Evolutionary conservation across 768 basidiomycete genomes (phyloP), one percentile per base, ranked within the genome.

Genomic region (Mycena albidolilacea): DNA sequence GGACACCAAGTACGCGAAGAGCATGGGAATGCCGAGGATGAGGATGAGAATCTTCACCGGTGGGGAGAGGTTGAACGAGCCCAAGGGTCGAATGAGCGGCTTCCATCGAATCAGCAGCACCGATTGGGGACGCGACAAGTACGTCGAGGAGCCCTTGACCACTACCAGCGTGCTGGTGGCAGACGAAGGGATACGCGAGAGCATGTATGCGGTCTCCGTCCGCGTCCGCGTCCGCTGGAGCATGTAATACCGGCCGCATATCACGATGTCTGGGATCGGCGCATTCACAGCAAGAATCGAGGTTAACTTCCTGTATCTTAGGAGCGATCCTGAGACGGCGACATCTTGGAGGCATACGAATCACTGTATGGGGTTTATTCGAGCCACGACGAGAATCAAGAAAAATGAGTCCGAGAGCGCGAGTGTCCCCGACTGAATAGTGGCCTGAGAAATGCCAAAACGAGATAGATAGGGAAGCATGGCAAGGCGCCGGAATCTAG

Each of bases 1-100:
- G 21, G 71, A 72, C 14, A 72, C 74, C 5, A 75, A 71, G 71
- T 72, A 75, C 5, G 71, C 74, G 39, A 75, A 75, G 5, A 72
- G 38, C 35, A 75, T 68, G 1, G 74, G 74, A n/a, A 75, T 62
- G 0, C 74, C 74, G 54, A 75, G 72, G 5, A 75, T 11, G 30
- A 72, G 8, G 14, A 72, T 50, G 38, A 75, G 50, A 37, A 70
- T 15, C 12, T 70, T 65, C 67, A 67, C 59, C 39, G 67, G 1
- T 0, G 58, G 59, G 58, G 64, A 19, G n/a, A 70, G 50, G 1
- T 1, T n/a, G 46, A 11, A 21, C 37, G 61, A 43, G 2, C 44
- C 54, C 7, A 72, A 64, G 0, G 74, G 74, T 38, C 68, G 74
- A 11, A 71, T 59, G 14, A 75, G 71, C 7, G 59, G 30, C 23